Conservation (phyloP, 306 rosid species). For the Nissolia schottii region DNA sequence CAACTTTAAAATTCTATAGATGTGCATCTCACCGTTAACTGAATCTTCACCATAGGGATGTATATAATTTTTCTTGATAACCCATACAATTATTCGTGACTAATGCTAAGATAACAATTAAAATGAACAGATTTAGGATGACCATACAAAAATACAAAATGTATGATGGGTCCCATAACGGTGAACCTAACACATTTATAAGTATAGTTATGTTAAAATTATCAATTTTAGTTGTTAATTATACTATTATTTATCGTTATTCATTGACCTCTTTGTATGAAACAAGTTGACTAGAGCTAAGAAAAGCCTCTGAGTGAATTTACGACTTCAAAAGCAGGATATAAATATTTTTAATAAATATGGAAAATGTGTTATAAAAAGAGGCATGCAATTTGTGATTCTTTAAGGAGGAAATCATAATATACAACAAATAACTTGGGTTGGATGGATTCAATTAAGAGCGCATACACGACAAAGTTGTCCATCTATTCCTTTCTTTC, state of each 20-base stretch:
- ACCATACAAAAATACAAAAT: no score
- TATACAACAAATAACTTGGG: not conserved
- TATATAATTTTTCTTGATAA: not conserved
- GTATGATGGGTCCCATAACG: no score
- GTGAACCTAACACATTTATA: no score
- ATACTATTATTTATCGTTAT: no score
- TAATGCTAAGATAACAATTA: no score
- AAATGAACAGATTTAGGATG: no score
- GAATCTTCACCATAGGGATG: not conserved
- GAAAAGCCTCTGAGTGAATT: not conserved
- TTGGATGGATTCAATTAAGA: not conserved
- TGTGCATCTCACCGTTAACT: no score
- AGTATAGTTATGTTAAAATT: no score
- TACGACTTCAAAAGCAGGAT: not conserved
- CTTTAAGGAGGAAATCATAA: not conserved
- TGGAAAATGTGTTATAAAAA: not conserved
- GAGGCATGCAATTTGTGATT: not conserved
- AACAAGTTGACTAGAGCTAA: not conserved
- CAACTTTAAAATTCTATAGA: no score
- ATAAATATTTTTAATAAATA: not conserved
- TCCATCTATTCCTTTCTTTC: not conserved
- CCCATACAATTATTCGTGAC: no score
- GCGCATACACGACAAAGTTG: not conserved
- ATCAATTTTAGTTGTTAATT: no score
- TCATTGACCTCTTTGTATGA: not conserved